Percentiles rank a stretch among this genome's conserved stretches.
Conservation (phyloP, 208 protist species). For the Trypanosoma lewisi region DNA sequence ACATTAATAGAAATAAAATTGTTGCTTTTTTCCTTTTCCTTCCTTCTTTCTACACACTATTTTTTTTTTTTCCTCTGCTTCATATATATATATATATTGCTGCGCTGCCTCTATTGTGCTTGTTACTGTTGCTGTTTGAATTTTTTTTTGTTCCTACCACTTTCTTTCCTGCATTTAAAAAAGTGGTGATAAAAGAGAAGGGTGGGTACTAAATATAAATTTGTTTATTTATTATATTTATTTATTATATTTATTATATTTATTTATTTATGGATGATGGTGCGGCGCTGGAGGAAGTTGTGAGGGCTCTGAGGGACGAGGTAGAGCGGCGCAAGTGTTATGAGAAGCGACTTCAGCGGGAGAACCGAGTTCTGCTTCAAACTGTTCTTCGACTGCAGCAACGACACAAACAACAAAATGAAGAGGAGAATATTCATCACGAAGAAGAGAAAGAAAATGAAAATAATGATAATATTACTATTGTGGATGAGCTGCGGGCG, state of each 20-base stretch:
- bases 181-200: neutral
- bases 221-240: neutral
- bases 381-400: slow-evolving; percentile 43
- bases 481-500: slow-evolving; percentile 26
- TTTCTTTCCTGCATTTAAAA: neutral
- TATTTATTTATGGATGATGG: neutral
- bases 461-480: neutral
- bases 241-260: neutral
- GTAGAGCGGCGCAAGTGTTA: neutral
- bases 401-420: neutral
- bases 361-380: slow-evolving; percentile 52
- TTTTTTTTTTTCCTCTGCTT: too few relatives aligned
- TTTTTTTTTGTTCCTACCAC: too few relatives aligned
- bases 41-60: too few relatives aligned
- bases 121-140: too few relatives aligned
- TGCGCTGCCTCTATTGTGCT: too few relatives aligned
- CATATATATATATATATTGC: too few relatives aligned
- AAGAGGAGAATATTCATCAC: neutral
- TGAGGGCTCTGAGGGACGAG: slow-evolving; percentile 1
- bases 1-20: too few relatives aligned
- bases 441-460: neutral
- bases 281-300: slow-evolving; percentile 2
- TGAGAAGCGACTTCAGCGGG: slow-evolving; percentile 28
- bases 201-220: neutral
- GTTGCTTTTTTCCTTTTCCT: too few relatives aligned